Percentiles rank a stretch among this genome's conserved stretches.
Conservation (phyloP, 2,329 filamentous ascomycete species). For the Hypomyces rosellus region DNA sequence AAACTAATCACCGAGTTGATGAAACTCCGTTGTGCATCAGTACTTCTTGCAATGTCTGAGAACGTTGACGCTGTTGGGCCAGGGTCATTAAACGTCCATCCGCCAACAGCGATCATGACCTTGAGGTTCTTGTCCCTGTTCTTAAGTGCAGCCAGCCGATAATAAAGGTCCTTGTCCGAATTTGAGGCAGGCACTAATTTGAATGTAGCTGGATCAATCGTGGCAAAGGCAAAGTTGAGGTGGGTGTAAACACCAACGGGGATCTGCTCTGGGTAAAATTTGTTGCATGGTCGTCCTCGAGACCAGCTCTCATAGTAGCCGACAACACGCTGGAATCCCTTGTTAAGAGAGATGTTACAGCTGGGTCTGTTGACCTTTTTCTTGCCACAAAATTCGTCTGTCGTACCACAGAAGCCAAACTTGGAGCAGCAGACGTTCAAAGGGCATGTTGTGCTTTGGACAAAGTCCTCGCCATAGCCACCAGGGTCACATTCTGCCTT, state of each 20-base stretch:
- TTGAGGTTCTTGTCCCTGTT: background rate
- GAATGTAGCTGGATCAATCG: slow-evolving; percentile 24
- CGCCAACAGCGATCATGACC: slow-evolving; percentile 2
- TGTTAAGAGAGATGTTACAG: background rate
- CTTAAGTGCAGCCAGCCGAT: background rate
- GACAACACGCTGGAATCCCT: slow-evolving; percentile 14
- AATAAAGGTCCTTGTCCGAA: background rate
- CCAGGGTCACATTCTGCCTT: slow-evolving; percentile 27
- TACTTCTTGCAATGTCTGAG: background rate
- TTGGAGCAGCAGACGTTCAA: slow-evolving; percentile 33
- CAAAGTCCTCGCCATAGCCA: slow-evolving; percentile 22
- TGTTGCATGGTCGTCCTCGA: slow-evolving; percentile 15
- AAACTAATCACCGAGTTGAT: background rate
- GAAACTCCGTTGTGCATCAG: too few relatives aligned
- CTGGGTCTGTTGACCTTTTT: slow-evolving; percentile 7
- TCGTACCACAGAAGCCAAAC: slow-evolving; percentile 28
- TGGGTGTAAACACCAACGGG: slow-evolving; percentile 19
- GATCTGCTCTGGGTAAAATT: slow-evolving; percentile 19
- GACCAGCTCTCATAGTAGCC: slow-evolving; percentile 30
- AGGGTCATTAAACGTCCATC: slow-evolving; percentile 30
- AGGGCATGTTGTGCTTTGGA: slow-evolving; percentile 23
- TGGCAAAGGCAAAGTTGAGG: slow-evolving; percentile 29
- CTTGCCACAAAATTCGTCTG: slow-evolving; percentile 20
- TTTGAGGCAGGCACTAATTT: background rate
- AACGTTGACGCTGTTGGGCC: slow-evolving; percentile 17